Evolutionary conservation across 106 monocot genomes (phyloP).

Genomic region (Dioscorea alata): DNA sequence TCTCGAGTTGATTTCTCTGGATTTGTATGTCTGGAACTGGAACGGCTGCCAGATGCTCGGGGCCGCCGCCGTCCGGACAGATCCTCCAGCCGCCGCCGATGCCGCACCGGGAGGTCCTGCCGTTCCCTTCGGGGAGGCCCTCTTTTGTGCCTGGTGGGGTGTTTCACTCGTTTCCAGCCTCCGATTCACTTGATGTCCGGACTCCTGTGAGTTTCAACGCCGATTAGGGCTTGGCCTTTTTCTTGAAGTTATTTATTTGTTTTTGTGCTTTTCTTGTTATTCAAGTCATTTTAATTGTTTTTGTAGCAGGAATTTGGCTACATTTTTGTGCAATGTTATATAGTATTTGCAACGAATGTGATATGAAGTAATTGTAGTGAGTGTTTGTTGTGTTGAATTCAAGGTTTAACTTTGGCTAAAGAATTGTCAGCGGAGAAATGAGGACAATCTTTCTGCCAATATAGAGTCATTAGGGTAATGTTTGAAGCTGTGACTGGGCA

Average conservation of each 20-base stretch:
- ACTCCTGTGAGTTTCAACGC: background rate
- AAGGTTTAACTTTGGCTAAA: no score
- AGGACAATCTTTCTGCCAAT: no score
- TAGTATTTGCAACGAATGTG: no score
- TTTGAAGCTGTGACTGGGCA: no score
- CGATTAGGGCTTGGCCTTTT: background rate
- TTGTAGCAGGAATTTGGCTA: no score
- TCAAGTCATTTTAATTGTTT: no score
- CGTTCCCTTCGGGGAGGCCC: conserved; percentile 2
- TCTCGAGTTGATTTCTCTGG: background rate
- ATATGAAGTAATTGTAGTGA: no score
- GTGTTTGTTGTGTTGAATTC: no score
- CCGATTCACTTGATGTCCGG: background rate
- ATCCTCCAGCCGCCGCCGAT: background rate
- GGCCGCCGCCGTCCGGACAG: background rate
- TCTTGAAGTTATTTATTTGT: background rate
- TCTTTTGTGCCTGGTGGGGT: background rate
- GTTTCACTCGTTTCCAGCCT: background rate
- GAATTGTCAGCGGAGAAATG: no score
- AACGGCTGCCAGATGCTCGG: background rate
- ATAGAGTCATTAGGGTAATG: no score
- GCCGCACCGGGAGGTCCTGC: background rate
- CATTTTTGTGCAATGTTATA: no score
- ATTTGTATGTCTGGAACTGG: background rate
- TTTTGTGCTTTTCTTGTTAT: no score